Evolutionary conservation across 106 monocot species (phyloP).

Genomic region (Posidonia australis): DNA sequence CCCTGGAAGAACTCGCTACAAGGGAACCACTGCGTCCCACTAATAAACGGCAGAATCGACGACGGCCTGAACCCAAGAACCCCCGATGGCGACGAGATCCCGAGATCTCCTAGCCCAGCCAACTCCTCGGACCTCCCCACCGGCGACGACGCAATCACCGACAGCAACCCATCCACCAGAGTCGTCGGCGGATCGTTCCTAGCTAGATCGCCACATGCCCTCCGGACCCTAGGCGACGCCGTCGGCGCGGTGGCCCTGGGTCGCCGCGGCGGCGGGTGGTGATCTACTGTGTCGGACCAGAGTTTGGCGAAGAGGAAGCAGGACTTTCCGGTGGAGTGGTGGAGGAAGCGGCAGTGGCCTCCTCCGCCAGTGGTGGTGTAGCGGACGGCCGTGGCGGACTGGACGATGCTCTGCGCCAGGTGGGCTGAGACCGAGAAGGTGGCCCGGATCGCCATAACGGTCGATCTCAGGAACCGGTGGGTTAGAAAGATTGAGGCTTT

Average conservation of each 20-base stretch:
- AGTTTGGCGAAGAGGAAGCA: slow-evolving; percentile 18
- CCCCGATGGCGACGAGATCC: slow-evolving; percentile 48
- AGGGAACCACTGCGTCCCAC: slow-evolving; percentile 69
- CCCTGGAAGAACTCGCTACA: slow-evolving; percentile 66
- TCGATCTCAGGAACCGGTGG: slow-evolving; percentile 11
- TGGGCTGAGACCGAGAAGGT: slow-evolving; percentile 72
- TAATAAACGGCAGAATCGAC: slow-evolving; percentile 51
- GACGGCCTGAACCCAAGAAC: slow-evolving; percentile 45
- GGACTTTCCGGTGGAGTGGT: slow-evolving; percentile 19
- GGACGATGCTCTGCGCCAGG: slow-evolving; percentile 48
- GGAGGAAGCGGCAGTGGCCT: slow-evolving; percentile 24
- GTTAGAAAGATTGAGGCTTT: not conserved
- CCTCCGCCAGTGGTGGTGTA: slow-evolving; percentile 10
- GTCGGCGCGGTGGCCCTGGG: not conserved
- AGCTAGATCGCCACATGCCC: not conserved
- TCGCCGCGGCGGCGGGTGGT: not conserved
- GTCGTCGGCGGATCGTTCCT: slow-evolving; percentile 6
- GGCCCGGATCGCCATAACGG: slow-evolving; percentile 61
- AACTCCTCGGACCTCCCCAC: slow-evolving; percentile 19
- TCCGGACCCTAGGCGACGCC: not conserved
- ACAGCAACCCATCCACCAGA: slow-evolving; percentile 37
- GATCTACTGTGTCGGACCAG: slow-evolving; percentile 10
- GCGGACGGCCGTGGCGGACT: slow-evolving; percentile 32
- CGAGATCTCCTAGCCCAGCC: slow-evolving; percentile 27
- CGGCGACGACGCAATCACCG: slow-evolving; percentile 20